phyloP scores from a whole-genome alignment of 352 stramenopile species.

The Phytophthora fragariaefolia region DNA sequence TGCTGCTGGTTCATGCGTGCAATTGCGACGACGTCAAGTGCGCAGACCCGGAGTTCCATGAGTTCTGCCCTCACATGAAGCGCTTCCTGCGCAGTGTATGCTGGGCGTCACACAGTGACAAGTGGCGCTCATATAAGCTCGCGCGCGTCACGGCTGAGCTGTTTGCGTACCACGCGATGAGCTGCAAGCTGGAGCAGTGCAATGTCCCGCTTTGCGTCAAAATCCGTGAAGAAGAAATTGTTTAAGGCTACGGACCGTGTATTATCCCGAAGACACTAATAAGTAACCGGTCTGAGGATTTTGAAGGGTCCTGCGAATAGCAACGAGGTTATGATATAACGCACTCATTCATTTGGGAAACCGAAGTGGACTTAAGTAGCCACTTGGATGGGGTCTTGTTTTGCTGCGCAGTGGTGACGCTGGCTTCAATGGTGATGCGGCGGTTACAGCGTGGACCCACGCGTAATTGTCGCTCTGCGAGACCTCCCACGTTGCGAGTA shows the following conservation, averaged over 20 bases:
- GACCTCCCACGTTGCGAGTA: conserved; percentile 25
- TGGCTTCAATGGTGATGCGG: conserved; percentile 20
- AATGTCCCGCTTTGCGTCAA: conserved; percentile 53
- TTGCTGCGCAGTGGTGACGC: conserved; percentile 16
- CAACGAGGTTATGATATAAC: conserved; percentile 15
- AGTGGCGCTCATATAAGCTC: conserved; percentile 57
- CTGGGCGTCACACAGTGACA: conserved; percentile 68
- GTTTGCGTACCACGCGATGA: conserved; percentile 61
- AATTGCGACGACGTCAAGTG: conserved; percentile 59
- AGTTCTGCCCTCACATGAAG: conserved; percentile 70
- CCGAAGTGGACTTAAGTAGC: conserved; percentile 7
- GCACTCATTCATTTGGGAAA: conserved; percentile 2
- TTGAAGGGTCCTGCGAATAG: background rate
- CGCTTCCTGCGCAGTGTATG: conserved; percentile 69
- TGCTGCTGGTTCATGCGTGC: conserved; percentile 64
- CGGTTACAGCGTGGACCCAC: conserved; percentile 32
- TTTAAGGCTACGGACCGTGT: conserved; percentile 28
- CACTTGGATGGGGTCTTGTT: background rate
- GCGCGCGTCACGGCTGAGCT: conserved; percentile 56
- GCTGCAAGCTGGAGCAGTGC: conserved; percentile 44
- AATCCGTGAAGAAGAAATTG: conserved; percentile 55
- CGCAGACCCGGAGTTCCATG: conserved; percentile 40
- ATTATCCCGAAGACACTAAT: conserved; percentile 4
- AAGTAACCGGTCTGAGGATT: conserved; percentile 17
- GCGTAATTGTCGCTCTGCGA: conserved; percentile 1